Evolutionary conservation across 768 basidiomycete genomes (phyloP), one percentile per base, ranked within the genome.

Genomic region (Termitomyces eurrhizus): DNA sequence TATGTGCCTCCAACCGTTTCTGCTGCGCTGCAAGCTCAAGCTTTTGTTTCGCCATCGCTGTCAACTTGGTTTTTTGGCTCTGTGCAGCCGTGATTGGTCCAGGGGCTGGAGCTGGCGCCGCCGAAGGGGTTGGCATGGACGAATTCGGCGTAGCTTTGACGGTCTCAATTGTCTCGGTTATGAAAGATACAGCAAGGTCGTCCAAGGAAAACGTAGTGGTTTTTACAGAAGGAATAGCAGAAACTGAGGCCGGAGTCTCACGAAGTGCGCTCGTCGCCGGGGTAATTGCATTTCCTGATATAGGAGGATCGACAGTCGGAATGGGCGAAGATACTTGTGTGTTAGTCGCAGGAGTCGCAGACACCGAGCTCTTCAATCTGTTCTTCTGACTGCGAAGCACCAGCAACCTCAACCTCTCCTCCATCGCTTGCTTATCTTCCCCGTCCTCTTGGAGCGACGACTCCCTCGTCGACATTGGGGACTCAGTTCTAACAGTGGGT

Each of bases 131-230:
- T 11, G 58, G 39, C 1, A 61, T 21, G 13, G 66, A 32, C 16
- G 62, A 65, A 52, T 46, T 39, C 11, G 72, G 59, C 4, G 66
- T 67, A 6, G 76, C 69, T 57, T 77, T 74, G 48, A 74, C 68
- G 11, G 75, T 76, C 68, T 82, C 78, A 42, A 86, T 82, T 16
- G 83, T 78, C 70, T 85, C 81, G 0, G 79, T 76, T 59, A 87
- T 86, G 64, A 87, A 83, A 0, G 83, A 82, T 52, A 78, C 75
- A 0, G 84, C 84, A 37, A 87, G 71, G 52, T 83, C 80, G 42
- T 85, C 83, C 39, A 85, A 65, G n/a, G 77, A 75, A 56, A 74
- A 72, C 50, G 58, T 46, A 24, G 37, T 41, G 32, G 49, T 44
- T 37, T 24, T 57, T 59, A 26, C 63, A 60, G 72, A 46, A 7